Base-by-base conservation (phyloP, 164 flowering plant genomes). In the Magnolia officinalis region DNA sequence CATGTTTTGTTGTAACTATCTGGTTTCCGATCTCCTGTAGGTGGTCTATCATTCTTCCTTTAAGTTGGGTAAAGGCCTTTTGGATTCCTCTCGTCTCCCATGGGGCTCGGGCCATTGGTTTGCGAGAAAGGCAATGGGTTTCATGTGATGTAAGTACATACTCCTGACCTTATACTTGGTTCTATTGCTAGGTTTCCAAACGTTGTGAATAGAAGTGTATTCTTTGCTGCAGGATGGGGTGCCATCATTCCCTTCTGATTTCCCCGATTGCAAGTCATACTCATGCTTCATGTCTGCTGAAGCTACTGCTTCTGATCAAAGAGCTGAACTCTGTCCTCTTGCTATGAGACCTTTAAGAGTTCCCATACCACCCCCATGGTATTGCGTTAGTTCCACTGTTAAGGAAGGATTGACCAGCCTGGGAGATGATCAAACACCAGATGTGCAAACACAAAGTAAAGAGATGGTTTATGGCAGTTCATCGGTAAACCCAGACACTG, bases 71-170 rank as follows among this genome's bases (percentile, higher is more conserved):
- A 51, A 91, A 82, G 82, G 87, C 92, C 67, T 92, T 94, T 72
- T 96, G 98, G 99, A 64, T 85, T 78, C 79, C 92, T 78, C 78
- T 94, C 9, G 77, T 92, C 64, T 83, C 86, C 74, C 82, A 78
- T 74, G 98, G 98, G 65, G 96, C 91, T 80, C 92, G 81, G 75
- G 92, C 92, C 58, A 86, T 94, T 73, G 99, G 99, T 74, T 86
- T 88, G 85, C 87, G 91, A 77, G 99, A 96, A 84, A 92, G 87
- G 79, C 95, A 76, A 67, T 94, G 97, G 99, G 74, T 94, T 84
- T 89, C 98, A 59, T 78, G 87, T 81, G 89, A 91, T 67, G 92
- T 89, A 72, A 81, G 92, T 85, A 13, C 79, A 23, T 78, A 24
- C 73, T 13, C 26, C 49, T 75, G 50, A 29, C 68, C 24, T 2